A percentile compares a stretch with the other conserved stretches of the same genome.
These are phyloP conservation scores for Cnidoscolus chayamansa DNA, from an alignment of 441 rosid species.

Conservation along the genomic window DNA sequence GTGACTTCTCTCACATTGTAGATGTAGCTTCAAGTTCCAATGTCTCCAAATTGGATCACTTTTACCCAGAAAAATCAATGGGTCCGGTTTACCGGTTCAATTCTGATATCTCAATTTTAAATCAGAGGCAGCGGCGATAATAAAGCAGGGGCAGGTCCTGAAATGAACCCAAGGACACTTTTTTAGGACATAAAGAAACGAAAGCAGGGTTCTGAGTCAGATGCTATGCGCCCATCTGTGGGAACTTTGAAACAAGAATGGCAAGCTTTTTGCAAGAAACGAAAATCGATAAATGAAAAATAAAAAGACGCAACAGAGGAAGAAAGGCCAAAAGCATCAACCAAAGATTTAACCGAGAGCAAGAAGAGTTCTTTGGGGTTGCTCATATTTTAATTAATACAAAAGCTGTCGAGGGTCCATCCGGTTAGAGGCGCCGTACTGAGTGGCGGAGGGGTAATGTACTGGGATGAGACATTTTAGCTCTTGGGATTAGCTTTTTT, in stretches of 20 bases:
- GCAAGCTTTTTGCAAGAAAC: conserved; percentile 8
- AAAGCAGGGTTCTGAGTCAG: not conserved
- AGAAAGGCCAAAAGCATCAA: conserved; percentile 5
- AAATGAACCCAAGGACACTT: not conserved
- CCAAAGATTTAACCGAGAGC: no score
- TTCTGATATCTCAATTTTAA: no score
- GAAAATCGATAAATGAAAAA: conserved; percentile 21
- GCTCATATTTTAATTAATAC: no score
- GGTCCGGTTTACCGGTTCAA: no score
- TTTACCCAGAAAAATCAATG: no score
- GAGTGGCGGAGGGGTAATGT: not conserved
- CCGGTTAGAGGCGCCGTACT: conserved; percentile 21
- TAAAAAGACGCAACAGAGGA: not conserved
- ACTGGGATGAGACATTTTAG: conserved; percentile 18
- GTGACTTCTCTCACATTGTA: conserved; percentile 8
- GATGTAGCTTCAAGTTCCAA: conserved; percentile 35
- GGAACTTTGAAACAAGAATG: conserved; percentile 12
- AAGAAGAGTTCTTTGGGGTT: not conserved
- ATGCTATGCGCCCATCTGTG: not conserved
- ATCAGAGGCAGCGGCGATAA: no score
- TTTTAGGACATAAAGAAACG: not conserved
- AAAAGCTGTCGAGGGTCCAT: no score
- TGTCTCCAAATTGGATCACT: not conserved
- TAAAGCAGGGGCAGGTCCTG: not conserved
- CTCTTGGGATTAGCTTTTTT: not conserved